These are phyloP conservation scores for Globisporangium canariense DNA, from an alignment of 352 stramenopile species.

Conservation along the genomic window DNA sequence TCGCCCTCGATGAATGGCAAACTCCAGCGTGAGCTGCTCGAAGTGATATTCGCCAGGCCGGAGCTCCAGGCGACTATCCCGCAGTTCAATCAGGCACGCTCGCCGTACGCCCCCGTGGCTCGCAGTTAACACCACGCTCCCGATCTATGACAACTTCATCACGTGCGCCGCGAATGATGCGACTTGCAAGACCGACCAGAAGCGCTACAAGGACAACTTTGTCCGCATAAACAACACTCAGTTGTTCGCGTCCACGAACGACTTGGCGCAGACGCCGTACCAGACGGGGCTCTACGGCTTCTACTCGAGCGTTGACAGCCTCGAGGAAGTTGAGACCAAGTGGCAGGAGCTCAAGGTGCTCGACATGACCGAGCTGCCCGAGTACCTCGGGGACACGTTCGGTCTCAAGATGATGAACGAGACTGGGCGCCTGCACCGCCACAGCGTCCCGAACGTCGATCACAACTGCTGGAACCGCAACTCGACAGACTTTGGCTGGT, in stretches of 20 bases:
- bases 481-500: constrained; percentile 14
- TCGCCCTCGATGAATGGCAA: constrained; percentile 13
- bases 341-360: constrained; percentile 19
- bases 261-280: constrained; percentile 18
- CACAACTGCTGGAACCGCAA: constrained; percentile 27
- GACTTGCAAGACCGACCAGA: constrained; percentile 13
- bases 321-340: neutral
- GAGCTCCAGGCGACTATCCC: constrained; percentile 13
- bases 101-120: constrained; percentile 16
- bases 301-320: constrained; percentile 13
- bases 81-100: constrained; percentile 20
- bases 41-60: constrained; percentile 10
- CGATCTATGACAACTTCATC: constrained; percentile 16
- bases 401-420: constrained; percentile 21
- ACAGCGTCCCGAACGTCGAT: constrained; percentile 17
- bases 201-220: constrained; percentile 25
- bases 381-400: constrained; percentile 25
- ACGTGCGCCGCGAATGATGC: constrained; percentile 8
- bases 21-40: constrained; percentile 17
- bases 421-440: constrained; percentile 11
- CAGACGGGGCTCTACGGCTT: constrained; percentile 15
- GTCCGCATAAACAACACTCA: constrained; percentile 19
- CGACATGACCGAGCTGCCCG: constrained; percentile 20
- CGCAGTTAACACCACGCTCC: constrained; percentile 15
- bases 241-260: constrained; percentile 17